Percentiles rank a stretch among this genome's conserved stretches.
Evolutionary conservation across 2,329 filamentous ascomycete genomes (phyloP).

Genomic region (Trichoderma sp.): DNA sequence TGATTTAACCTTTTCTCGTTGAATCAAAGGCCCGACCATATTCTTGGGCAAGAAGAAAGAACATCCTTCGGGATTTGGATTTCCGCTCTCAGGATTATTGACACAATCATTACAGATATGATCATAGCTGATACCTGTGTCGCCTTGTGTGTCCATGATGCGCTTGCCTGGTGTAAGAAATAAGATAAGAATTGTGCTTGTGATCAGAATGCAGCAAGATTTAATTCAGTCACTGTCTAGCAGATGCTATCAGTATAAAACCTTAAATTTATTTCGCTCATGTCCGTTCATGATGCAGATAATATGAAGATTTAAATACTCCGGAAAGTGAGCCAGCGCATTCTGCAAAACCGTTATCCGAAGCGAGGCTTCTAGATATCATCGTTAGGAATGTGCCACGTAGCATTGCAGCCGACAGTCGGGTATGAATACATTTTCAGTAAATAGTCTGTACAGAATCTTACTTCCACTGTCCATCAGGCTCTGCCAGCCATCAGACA

Average conservation of each 20-base stretch:
- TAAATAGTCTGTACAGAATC: background rate
- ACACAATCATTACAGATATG: rapidly evolving
- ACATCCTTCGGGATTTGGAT: background rate
- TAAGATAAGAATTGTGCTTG: background rate
- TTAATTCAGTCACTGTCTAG: too few species aligned
- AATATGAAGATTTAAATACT: too few species aligned
- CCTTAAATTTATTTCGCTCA: too few species aligned
- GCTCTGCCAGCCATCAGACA: background rate
- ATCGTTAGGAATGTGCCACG: background rate
- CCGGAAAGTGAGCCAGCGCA: too few species aligned
- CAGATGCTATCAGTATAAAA: too few species aligned
- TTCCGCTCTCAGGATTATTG: background rate
- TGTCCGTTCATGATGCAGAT: too few species aligned
- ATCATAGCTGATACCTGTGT: background rate
- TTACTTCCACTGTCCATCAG: background rate
- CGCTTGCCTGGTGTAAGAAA: background rate
- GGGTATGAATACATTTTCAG: background rate
- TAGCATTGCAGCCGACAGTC: background rate
- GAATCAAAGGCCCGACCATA: background rate
- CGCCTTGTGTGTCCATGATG: background rate
- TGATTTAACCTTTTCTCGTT: background rate
- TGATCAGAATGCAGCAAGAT: too few species aligned
- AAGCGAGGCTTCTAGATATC: background rate
- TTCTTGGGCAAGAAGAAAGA: background rate
- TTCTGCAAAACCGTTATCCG: rapidly evolving